Evolutionary conservation across 306 rosid species (phyloP), one percentile per base, ranked within the genome.

Genomic region (Betula pendula): DNA sequence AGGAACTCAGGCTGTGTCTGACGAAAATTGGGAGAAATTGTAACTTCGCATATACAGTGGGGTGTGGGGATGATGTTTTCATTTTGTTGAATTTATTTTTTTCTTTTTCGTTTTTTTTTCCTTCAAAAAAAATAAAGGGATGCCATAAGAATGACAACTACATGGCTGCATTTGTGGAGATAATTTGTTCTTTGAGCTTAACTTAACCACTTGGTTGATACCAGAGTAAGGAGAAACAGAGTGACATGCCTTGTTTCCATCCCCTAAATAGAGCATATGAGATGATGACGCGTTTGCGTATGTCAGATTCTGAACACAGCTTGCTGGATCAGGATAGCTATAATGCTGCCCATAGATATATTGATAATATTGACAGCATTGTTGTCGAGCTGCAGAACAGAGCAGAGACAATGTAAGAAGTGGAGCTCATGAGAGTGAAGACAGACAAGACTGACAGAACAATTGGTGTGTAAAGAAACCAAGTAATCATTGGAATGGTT

Each of bases 281-380:
- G 74, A 45, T 12, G 42, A 69, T 63, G 11, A 74, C 74, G 51
- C 47, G 65, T 74, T 84, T 81, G 84, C 65, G 76, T 11, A 51
- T 38, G 68, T 85, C 81, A 80, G 74, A 69, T 89, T 68, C 80
- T 88, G 40, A 87, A 81, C 27, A 89, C 82, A 35, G 85, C 76
- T 81, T 89, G 98, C 84, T 86, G 99, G 89, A 96, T 83, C 77
- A 91, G 83, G 74, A 91, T 86, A n/a, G 99, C 99, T 70, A 90
- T 79, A 84, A 89, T 78, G 86, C 93, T 88, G 33, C 99, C 99
- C 86, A 89, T 84, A 27, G 93, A 90, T 82, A 96, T 92, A 85
- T 96, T 96, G 88, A 96, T 91, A 74, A 96, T 59, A 66, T 96
- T 96, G 63, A 96, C 99, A 3, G 83, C 90, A 71, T 96, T 97